phyloP scores from a whole-genome alignment of 2,329 filamentous ascomycete genomes.

The Alternaria viburni region DNA sequence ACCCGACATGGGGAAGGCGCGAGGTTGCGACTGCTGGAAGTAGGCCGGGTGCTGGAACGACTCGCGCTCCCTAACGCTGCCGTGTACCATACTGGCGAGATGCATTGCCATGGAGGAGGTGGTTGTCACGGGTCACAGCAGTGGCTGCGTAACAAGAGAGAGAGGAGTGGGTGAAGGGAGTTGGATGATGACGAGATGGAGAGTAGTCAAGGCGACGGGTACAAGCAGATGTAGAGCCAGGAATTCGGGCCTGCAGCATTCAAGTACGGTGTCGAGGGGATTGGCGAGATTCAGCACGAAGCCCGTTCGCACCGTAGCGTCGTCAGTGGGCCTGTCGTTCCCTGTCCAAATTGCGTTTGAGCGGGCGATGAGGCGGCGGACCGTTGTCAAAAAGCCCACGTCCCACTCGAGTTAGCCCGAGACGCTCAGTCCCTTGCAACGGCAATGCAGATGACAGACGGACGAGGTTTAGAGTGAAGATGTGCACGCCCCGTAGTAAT shows the following conservation, averaged over 20 bases:
- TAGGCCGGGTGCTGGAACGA: conserved; percentile 41
- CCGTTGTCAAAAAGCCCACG: conserved; percentile 45
- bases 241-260: conserved; percentile 46
- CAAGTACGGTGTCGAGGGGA: conserved; percentile 43
- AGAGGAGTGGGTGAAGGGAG: conserved; percentile 17
- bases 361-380: conserved; percentile 45
- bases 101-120: conserved; percentile 49
- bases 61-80: conserved; percentile 50
- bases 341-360: conserved; percentile 47
- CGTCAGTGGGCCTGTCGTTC: conserved; percentile 38
- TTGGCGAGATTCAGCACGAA: conserved; percentile 47
- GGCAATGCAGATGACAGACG: conserved; percentile 49
- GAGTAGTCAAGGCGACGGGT: conserved; percentile 29
- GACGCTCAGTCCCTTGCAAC: conserved; percentile 44
- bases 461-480: conserved; percentile 37
- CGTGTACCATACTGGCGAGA: conserved; percentile 53
- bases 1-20: conserved; percentile 32
- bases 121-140: conserved; percentile 40
- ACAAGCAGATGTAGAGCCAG: conserved; percentile 43
- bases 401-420: conserved; percentile 38
- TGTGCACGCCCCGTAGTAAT: conserved; percentile 42
- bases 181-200: conserved; percentile 31
- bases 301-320: conserved; percentile 42
- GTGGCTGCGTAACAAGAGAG: conserved; percentile 39
- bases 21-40: conserved; percentile 47